These are phyloP conservation scores for Nakazawaea sp. DNA, from an alignment of 805 yeast genomes.

Conservation along the genomic window DNA sequence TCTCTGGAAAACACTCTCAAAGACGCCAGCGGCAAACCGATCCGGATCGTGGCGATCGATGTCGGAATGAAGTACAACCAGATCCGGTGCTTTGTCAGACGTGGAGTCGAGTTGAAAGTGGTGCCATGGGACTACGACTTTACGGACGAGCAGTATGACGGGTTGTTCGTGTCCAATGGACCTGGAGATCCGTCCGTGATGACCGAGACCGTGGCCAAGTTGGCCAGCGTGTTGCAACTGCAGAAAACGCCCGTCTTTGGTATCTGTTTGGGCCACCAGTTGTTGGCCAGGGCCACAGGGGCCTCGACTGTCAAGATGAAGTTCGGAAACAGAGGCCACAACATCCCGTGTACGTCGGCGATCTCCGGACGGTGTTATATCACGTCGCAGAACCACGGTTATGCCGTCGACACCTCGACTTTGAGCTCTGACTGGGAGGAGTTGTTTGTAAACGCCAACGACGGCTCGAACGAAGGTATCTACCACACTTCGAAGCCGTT, in stretches of 20 bases:
- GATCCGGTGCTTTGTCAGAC: slow-evolving; percentile 89
- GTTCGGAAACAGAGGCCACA: slow-evolving; percentile 99
- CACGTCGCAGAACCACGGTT: slow-evolving; percentile 98
- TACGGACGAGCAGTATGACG: slow-evolving; percentile 78
- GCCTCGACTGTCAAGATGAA: slow-evolving; percentile 88
- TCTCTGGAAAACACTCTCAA: slow-evolving; percentile 38
- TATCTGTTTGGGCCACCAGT: slow-evolving; percentile 97
- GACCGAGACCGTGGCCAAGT: slow-evolving; percentile 55
- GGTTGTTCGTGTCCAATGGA: slow-evolving; percentile 94
- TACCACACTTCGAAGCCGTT: slow-evolving; percentile 82
- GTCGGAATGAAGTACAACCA: slow-evolving; percentile 98
- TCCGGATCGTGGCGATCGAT: slow-evolving; percentile 86
- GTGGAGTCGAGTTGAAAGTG: slow-evolving; percentile 94
- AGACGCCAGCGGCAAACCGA: slow-evolving; percentile 67
- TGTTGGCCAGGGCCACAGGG: slow-evolving; percentile 91
- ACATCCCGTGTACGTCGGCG: slow-evolving; percentile 89
- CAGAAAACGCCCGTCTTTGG: slow-evolving; percentile 90
- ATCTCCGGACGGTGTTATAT: slow-evolving; percentile 95
- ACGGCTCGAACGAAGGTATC: slow-evolving; percentile 97
- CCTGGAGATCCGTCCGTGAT: slow-evolving; percentile 98
- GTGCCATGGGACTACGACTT: slow-evolving; percentile 95
- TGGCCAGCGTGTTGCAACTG: slow-evolving; percentile 49
- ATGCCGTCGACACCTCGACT: slow-evolving; percentile 82
- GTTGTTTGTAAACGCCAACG: slow-evolving; percentile 91
- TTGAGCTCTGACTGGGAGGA: slow-evolving; percentile 83